Conservation (phyloP, 345 rosid genomes). For the Brassica incana region DNA sequence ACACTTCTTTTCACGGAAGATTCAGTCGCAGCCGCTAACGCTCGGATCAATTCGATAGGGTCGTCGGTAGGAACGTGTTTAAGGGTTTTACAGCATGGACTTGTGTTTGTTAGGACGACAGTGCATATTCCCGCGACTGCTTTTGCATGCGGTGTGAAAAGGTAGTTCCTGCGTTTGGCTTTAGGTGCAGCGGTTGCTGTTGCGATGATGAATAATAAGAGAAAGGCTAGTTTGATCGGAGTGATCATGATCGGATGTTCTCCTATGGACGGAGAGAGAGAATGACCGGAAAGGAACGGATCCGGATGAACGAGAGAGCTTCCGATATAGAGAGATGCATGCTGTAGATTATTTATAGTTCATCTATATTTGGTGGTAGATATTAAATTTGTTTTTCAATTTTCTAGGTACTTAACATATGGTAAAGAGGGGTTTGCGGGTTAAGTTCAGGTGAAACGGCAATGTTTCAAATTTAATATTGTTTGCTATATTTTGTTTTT, state of each 20-base stretch:
- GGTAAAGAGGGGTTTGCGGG: constrained; percentile 31
- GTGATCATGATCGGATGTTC: constrained; percentile 23
- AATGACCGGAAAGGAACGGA: constrained; percentile 19
- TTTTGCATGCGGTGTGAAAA: constrained; percentile 45
- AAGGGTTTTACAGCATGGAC: constrained; percentile 55
- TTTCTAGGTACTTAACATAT: neutral
- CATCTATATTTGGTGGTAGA: constrained; percentile 16
- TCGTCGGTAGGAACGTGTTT: constrained; percentile 42
- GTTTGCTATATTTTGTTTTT: neutral
- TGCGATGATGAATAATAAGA: neutral
- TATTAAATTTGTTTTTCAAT: neutral
- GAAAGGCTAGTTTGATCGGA: constrained; percentile 29
- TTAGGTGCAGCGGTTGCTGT: neutral
- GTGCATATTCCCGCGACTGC: constrained; percentile 49
- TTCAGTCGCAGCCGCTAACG: constrained; percentile 39
- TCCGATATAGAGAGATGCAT: constrained; percentile 11
- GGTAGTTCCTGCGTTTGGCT: constrained; percentile 25
- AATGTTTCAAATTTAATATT: neutral
- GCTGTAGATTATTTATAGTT: constrained; percentile 18
- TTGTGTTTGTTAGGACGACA: constrained; percentile 42
- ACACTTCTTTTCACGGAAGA: constrained; percentile 34
- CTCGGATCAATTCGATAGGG: constrained; percentile 49
- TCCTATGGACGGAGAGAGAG: constrained; percentile 14
- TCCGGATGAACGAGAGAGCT: constrained; percentile 4
- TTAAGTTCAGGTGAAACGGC: constrained; percentile 12